phyloP scores from a whole-genome alignment of 306 rosid species.

The Sicyos baderoa region DNA sequence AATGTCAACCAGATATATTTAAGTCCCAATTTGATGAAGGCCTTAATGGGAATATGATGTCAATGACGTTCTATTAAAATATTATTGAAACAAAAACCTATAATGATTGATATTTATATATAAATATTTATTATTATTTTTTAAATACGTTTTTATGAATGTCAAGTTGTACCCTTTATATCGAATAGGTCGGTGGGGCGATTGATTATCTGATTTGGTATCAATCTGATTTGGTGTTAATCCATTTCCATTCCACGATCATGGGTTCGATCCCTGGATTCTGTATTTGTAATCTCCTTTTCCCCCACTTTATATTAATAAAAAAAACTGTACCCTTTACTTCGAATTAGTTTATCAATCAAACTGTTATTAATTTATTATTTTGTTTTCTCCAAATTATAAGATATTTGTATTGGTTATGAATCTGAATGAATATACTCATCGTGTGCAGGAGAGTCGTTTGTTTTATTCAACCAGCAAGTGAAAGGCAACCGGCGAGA shows the following conservation, averaged over 20 bases:
- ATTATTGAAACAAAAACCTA: neutral
- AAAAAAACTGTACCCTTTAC: neutral
- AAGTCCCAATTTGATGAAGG: neutral
- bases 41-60: neutral
- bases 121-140: neutral
- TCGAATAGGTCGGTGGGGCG: too few species aligned
- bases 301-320: too few species aligned
- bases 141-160: neutral
- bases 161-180: neutral
- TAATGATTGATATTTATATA: neutral
- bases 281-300: too few species aligned
- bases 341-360: neutral
- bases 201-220: too few species aligned
- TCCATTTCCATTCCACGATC: too few species aligned
- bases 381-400: neutral
- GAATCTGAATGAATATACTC: conserved; percentile 23
- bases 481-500: conserved; percentile 88
- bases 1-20: neutral
- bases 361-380: neutral
- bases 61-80: neutral
- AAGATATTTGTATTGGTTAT: neutral
- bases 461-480: conserved; percentile 79
- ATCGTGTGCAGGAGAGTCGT: conserved; percentile 61
- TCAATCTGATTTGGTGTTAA: too few species aligned
- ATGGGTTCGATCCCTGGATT: too few species aligned